A percentile compares a stretch with the other conserved stretches of the same genome.
Conservation (phyloP, 2,329 filamentous ascomycete genomes). For the Geoglossum cookeanum region DNA sequence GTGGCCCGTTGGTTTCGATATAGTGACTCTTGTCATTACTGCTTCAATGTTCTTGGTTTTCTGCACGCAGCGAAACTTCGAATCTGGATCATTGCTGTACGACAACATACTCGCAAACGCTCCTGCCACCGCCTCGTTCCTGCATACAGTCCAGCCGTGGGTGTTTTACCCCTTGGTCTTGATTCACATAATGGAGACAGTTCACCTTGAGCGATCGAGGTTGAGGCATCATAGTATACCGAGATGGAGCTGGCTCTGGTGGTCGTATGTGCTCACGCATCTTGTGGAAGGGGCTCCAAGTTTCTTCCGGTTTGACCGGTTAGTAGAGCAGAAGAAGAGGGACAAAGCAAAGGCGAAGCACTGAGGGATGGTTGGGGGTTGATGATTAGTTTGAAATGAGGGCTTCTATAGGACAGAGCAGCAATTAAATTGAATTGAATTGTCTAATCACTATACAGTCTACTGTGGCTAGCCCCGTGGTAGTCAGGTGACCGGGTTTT, state of each 20-base stretch:
- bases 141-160: conserved; percentile 36
- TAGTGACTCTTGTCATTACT: conserved; percentile 35
- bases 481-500: not conserved
- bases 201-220: conserved; percentile 24
- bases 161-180: conserved; percentile 39
- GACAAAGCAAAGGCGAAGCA: conserved; percentile 22
- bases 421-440: too few relatives aligned
- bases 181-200: conserved; percentile 47
- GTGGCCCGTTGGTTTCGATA: conserved; percentile 31
- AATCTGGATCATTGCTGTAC: conserved; percentile 32
- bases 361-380: conserved; percentile 11
- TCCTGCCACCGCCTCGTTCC: conserved; percentile 38
- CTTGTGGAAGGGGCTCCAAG: conserved; percentile 34
- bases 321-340: conserved; percentile 23
- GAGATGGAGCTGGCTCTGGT: conserved; percentile 29
- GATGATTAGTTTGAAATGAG: too few relatives aligned
- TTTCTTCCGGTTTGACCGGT: conserved; percentile 26
- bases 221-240: conserved; percentile 33
- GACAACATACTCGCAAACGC: conserved; percentile 30
- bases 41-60: conserved; percentile 34
- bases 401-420: too few relatives aligned
- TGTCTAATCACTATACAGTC: not conserved
- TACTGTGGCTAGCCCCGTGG: not conserved
- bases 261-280: conserved; percentile 31
- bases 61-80: conserved; percentile 30